These are phyloP conservation scores for Psilocybe azurescens DNA, from an alignment of 768 basidiomycete genomes.

Conservation along the genomic window DNA sequence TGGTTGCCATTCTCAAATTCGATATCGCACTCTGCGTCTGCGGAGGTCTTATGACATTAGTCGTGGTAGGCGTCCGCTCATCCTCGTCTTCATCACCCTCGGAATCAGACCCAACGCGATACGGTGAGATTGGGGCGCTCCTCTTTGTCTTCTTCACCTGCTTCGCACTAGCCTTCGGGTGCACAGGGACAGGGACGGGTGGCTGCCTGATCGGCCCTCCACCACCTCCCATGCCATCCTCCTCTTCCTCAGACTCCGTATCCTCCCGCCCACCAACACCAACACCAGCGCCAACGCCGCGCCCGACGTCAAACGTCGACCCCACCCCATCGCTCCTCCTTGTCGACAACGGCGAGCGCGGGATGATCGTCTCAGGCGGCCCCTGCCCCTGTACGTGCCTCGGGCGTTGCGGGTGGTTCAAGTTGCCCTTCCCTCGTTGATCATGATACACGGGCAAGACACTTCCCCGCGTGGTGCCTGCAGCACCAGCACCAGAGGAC, in stretches of 20 bases:
- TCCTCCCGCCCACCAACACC: neutral
- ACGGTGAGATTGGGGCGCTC: neutral
- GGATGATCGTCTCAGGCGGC: constrained; percentile 27
- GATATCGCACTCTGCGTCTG: neutral
- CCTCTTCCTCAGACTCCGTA: neutral
- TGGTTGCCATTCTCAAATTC: constrained; percentile 1
- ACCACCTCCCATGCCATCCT: too few species aligned
- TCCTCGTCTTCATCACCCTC: neutral
- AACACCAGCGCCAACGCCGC: neutral
- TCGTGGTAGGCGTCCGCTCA: constrained; percentile 5
- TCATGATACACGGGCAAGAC: neutral
- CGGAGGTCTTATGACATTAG: neutral
- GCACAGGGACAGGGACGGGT: neutral
- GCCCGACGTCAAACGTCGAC: constrained; percentile 9
- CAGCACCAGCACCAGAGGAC: neutral
- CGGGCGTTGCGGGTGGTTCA: constrained; percentile 11
- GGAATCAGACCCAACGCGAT: constrained; percentile 4
- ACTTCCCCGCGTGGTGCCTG: constrained; percentile 16
- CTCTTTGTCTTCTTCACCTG: neutral
- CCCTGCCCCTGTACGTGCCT: too few species aligned
- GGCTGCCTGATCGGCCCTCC: too few species aligned
- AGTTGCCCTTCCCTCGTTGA: neutral
- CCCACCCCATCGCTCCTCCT: constrained; percentile 5
- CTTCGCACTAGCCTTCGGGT: neutral
- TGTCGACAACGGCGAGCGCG: constrained; percentile 29